phyloP scores from a whole-genome alignment of 345 rosid species.

The Excoecaria agallocha region DNA sequence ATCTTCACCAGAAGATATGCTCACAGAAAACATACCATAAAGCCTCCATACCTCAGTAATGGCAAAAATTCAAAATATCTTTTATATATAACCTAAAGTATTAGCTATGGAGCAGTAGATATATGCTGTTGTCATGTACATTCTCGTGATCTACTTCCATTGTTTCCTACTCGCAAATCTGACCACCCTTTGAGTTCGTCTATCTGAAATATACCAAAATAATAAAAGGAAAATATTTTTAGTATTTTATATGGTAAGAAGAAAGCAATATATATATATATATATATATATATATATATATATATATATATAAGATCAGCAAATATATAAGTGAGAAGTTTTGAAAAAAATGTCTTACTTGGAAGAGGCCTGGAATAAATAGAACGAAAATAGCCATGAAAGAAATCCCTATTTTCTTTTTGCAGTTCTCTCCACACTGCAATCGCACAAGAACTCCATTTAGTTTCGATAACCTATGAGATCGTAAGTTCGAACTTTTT shows the following conservation, averaged over 20 bases:
- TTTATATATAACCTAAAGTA: background rate
- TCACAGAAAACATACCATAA: background rate
- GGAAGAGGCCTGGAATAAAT: conserved; percentile 34
- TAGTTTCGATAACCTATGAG: background rate
- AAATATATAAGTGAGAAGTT: background rate
- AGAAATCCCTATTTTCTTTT: conserved; percentile 68
- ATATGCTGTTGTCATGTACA: background rate
- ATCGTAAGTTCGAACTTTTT: background rate
- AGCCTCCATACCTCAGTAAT: too few species aligned
- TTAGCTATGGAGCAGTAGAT: too few species aligned
- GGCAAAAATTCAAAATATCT: too few species aligned
- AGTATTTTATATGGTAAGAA: background rate
- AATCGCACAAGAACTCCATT: background rate
- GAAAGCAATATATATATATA: background rate
- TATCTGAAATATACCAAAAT: conserved; percentile 25
- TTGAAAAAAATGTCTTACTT: conserved; percentile 30
- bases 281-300: background rate
- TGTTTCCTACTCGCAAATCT: conserved; percentile 34
- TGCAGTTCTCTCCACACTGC: conserved; percentile 82
- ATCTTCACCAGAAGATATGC: background rate
- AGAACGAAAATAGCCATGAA: conserved; percentile 46
- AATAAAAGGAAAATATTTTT: background rate
- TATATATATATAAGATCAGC: too few species aligned
- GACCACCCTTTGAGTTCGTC: conserved; percentile 30
- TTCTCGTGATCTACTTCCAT: conserved; percentile 23